Evolutionary conservation across 164 flowering plant species (phyloP).

Genomic region (Annona cherimola): DNA sequence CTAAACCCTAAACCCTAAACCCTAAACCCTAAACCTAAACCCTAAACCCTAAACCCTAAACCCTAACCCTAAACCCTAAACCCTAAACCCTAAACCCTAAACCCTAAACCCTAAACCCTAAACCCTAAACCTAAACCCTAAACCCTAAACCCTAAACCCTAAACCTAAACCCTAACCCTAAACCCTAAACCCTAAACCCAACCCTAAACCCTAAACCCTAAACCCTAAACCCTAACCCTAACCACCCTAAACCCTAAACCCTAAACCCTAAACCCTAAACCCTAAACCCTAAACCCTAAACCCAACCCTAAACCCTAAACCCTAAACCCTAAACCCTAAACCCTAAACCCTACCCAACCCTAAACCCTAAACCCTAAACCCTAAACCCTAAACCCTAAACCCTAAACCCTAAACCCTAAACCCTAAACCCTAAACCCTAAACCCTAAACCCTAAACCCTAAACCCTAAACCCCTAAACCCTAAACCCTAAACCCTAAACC

Average conservation of each 20-base stretch:
- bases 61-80: slow-evolving; percentile 18
- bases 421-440: slow-evolving; percentile 21
- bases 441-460: slow-evolving; percentile 23
- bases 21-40: slow-evolving; percentile 17
- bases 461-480: no score
- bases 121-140: slow-evolving; percentile 15
- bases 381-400: slow-evolving; percentile 18
- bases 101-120: neutral
- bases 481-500: slow-evolving; percentile 19
- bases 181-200: slow-evolving; percentile 15
- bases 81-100: slow-evolving; percentile 17
- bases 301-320: slow-evolving; percentile 17
- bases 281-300: slow-evolving; percentile 13
- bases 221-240: slow-evolving; percentile 22
- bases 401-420: slow-evolving; percentile 22
- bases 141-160: slow-evolving; percentile 17
- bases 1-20: slow-evolving; percentile 4
- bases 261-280: slow-evolving; percentile 19
- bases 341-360: no score
- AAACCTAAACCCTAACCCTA: slow-evolving; percentile 17
- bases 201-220: slow-evolving; percentile 17
- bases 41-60: slow-evolving; percentile 6
- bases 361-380: slow-evolving; percentile 22
- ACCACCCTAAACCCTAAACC: no score
- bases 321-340: slow-evolving; percentile 19